These are phyloP conservation scores for Talaromyces sp. DNA, from an alignment of 2,329 filamentous ascomycete genomes.

Conservation along the genomic window DNA sequence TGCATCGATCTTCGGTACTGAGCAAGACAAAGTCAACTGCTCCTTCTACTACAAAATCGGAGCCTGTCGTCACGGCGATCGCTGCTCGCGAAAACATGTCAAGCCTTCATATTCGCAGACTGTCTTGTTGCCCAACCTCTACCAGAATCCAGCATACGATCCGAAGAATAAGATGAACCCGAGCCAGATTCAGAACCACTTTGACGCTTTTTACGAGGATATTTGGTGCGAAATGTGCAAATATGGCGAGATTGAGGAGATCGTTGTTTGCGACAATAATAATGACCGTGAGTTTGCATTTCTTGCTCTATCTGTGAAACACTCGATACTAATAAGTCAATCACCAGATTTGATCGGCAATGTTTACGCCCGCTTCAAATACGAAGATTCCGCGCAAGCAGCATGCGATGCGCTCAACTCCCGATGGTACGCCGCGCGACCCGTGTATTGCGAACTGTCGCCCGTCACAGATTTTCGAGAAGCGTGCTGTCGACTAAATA, in stretches of 20 bases:
- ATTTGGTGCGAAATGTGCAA: conserved; percentile 99
- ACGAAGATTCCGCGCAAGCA: conserved; percentile 90
- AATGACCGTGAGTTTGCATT: conserved; percentile 73
- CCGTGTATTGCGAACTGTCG: conserved; percentile 96
- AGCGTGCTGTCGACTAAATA: conserved; percentile 92
- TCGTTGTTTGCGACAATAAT: conserved; percentile 99
- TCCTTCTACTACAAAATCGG: conserved; percentile 99
- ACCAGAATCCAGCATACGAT: conserved; percentile 98
- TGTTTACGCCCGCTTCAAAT: conserved; percentile 99
- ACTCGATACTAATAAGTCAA: neutral
- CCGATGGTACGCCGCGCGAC: conserved; percentile 93
- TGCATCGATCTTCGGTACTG: conserved; percentile 98
- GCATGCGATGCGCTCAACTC: conserved; percentile 92
- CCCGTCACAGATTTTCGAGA: conserved; percentile 98
- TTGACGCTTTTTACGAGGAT: conserved; percentile 99
- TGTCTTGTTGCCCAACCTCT: conserved; percentile 95
- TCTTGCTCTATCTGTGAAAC: neutral
- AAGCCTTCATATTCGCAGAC: conserved; percentile 98
- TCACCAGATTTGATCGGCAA: conserved; percentile 84
- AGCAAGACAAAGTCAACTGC: conserved; percentile 99
- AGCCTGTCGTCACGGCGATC: conserved; percentile 95
- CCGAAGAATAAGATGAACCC: conserved; percentile 96
- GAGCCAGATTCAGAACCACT: conserved; percentile 96
- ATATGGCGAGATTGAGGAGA: conserved; percentile 94
- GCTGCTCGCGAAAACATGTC: conserved; percentile 97